phyloP scores from a whole-genome alignment of 371 early-diverging fungal species.

The Lichtheimia corymbifera region DNA sequence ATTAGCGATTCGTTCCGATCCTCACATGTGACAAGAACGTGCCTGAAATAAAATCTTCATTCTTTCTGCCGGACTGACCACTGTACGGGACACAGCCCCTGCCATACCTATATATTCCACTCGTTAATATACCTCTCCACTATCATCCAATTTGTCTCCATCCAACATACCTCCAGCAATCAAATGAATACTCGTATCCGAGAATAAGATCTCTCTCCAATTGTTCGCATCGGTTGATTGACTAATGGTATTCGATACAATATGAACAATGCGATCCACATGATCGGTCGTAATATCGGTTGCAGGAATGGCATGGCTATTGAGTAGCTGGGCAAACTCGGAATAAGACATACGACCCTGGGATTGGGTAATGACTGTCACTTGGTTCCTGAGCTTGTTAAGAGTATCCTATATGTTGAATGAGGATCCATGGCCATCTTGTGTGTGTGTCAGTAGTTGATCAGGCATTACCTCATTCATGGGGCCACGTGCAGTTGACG shows the following conservation, averaged over 20 bases:
- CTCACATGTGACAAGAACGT: conserved; percentile 20
- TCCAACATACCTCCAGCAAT: conserved; percentile 72
- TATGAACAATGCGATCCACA: conserved; percentile 34
- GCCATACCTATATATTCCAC: conserved; percentile 49
- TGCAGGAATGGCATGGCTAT: conserved; percentile 29
- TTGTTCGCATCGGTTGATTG: conserved; percentile 4
- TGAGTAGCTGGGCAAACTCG: conserved; percentile 35
- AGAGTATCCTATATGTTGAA: conserved; percentile 15
- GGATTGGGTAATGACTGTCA: conserved; percentile 11
- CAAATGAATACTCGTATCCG: conserved; percentile 77
- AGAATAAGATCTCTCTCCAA: conserved; percentile 20
- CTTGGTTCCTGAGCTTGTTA: conserved; percentile 16
- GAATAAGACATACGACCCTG: conserved; percentile 25
- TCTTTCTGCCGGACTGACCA: conserved; percentile 91
- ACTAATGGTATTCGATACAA: conserved; percentile 25
- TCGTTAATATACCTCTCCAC: not conserved
- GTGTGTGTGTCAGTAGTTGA: not conserved
- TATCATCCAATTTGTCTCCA: not conserved
- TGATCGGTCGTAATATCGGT: conserved; percentile 38
- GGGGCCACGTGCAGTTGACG: conserved; percentile 31
- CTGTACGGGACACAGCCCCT: conserved; percentile 90
- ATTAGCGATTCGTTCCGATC: conserved; percentile 17
- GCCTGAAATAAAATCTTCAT: conserved; percentile 93
- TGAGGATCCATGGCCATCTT: not conserved
- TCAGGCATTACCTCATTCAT: conserved; percentile 38